Evolutionary conservation across 2,329 filamentous ascomycete species (phyloP).

Genomic region (Hypoxylon sp.): DNA sequence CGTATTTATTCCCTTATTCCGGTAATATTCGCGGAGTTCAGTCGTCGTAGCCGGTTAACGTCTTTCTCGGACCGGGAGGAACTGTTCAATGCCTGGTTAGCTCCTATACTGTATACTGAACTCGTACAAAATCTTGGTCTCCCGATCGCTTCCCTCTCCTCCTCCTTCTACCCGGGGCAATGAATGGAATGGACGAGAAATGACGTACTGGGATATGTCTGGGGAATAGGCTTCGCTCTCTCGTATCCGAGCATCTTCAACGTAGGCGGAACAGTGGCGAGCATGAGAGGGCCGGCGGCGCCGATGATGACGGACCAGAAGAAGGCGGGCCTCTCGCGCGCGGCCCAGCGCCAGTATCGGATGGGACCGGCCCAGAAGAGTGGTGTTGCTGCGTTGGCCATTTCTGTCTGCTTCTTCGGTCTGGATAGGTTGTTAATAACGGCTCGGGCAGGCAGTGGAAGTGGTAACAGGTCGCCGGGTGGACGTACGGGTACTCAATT

Average conservation of each 20-base stretch:
- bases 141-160: background rate
- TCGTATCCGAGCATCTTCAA: slow-evolving; percentile 81
- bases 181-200: background rate
- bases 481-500: slow-evolving; percentile 50
- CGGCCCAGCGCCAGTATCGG: slow-evolving; percentile 89
- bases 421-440: slow-evolving; percentile 23
- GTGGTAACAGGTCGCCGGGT: slow-evolving; percentile 2
- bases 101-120: background rate
- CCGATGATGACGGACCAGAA: slow-evolving; percentile 90
- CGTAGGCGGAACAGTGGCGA: slow-evolving; percentile 81
- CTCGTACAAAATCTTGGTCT: too few species aligned
- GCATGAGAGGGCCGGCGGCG: slow-evolving; percentile 76
- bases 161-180: background rate
- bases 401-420: slow-evolving; percentile 56
- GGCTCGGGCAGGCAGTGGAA: background rate
- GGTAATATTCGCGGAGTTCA: slow-evolving; percentile 49
- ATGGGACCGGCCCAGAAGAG: slow-evolving; percentile 88
- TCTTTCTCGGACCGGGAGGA: slow-evolving; percentile 71
- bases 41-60: slow-evolving; percentile 73
- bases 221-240: slow-evolving; percentile 79
- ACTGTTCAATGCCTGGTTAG: slow-evolving; percentile 60
- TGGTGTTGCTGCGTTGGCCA: slow-evolving; percentile 75
- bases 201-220: slow-evolving; percentile 90
- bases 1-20: background rate
- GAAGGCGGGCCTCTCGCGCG: slow-evolving; percentile 89